These are phyloP conservation scores for Populus hybrid DNA, from an alignment of 441 rosid genomes.

Conservation along the genomic window DNA sequence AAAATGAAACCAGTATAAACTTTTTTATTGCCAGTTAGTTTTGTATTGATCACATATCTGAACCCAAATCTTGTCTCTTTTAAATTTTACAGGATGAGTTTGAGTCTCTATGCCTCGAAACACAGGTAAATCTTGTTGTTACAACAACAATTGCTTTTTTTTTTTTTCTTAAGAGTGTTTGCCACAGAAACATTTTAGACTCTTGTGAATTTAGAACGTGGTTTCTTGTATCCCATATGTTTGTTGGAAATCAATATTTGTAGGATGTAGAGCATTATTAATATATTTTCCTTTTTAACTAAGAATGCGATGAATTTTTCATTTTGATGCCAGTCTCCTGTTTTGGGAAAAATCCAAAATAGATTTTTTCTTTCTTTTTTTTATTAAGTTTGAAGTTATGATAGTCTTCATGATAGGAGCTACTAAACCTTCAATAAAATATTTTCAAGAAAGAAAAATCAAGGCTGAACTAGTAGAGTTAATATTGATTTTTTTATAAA, in stretches of 20 bases:
- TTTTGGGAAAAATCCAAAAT: neutral
- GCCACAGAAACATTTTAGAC: neutral
- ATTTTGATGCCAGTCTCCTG: neutral
- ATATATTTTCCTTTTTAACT: constrained; percentile 2
- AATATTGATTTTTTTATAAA: neutral
- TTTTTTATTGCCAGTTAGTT: neutral
- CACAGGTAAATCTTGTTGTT: constrained; percentile 37
- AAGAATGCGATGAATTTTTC: neutral
- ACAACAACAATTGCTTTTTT: neutral
- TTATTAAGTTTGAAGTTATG: neutral
- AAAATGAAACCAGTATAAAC: neutral
- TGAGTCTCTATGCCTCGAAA: constrained; percentile 48
- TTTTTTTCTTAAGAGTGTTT: neutral
- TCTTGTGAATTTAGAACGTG: neutral
- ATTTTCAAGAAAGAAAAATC: neutral
- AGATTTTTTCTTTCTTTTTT: neutral
- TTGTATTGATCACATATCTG: constrained; percentile 1
- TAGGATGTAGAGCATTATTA: neutral
- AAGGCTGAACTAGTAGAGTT: neutral
- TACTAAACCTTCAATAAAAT: neutral
- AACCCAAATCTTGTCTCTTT: constrained; percentile 15
- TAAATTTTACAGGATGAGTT: constrained; percentile 51
- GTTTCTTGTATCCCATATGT: neutral
- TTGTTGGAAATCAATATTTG: neutral
- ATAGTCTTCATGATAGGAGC: neutral